phyloP scores from a whole-genome alignment of 1,284 basidiomycete genomes.

The Puccinia coronata region DNA sequence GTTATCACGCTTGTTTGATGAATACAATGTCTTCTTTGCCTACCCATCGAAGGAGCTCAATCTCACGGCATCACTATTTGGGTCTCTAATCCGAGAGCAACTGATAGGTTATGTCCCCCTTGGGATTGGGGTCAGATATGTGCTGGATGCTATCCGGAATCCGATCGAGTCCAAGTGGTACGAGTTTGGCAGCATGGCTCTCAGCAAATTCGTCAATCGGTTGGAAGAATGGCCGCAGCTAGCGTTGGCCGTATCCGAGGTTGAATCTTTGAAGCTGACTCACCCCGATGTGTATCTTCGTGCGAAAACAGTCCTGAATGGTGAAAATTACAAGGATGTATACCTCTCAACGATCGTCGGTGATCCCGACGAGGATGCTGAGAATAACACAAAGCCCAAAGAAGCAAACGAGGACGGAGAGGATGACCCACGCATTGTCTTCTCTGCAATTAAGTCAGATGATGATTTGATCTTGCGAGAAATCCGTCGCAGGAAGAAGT shows the following conservation, averaged over 20 bases:
- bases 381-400: slow-evolving; percentile 7
- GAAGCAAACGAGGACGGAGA: slow-evolving; percentile 20
- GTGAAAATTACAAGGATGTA: slow-evolving; percentile 31
- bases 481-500: slow-evolving; percentile 35
- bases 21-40: slow-evolving; percentile 98
- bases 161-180: slow-evolving; percentile 84
- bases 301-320: slow-evolving; percentile 67
- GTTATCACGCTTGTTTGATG: slow-evolving; percentile 98
- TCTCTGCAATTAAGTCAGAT: slow-evolving; percentile 34
- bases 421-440: slow-evolving; percentile 18
- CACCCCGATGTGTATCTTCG: slow-evolving; percentile 79
- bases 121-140: slow-evolving; percentile 94
- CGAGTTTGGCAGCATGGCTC: slow-evolving; percentile 90
- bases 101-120: slow-evolving; percentile 94
- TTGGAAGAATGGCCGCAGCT: slow-evolving; percentile 91
- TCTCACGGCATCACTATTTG: slow-evolving; percentile 95
- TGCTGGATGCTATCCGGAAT: slow-evolving; percentile 87
- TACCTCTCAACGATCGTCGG: slow-evolving; percentile 39
- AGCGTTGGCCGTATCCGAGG: slow-evolving; percentile 82
- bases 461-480: slow-evolving; percentile 42
- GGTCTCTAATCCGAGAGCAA: slow-evolving; percentile 89
- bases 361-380: slow-evolving; percentile 14
- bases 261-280: slow-evolving; percentile 81
- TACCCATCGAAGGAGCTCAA: slow-evolving; percentile 91
- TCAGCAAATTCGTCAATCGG: slow-evolving; percentile 82